Conservation (phyloP, 2,329 filamentous ascomycete species). For the Xylariomycetidae sp. region DNA sequence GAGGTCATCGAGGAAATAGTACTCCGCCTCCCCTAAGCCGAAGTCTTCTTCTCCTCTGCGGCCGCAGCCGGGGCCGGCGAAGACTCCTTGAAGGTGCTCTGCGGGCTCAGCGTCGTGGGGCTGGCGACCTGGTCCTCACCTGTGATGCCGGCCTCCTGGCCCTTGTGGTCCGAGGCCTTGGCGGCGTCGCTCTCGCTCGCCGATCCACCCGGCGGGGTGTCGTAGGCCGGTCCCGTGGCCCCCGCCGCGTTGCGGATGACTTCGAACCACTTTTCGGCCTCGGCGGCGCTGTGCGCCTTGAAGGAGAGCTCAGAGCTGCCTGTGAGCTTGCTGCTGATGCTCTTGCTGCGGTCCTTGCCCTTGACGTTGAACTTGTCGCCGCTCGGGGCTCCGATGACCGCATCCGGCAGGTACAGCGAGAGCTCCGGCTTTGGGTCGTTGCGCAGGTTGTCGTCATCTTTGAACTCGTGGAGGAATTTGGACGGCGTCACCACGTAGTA, state of each 20-base stretch:
- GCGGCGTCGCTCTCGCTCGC: slow-evolving; percentile 20
- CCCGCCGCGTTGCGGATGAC: slow-evolving; percentile 62
- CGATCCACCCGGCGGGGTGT: slow-evolving; percentile 24
- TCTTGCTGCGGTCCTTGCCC: slow-evolving; percentile 85
- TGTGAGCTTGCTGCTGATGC: slow-evolving; percentile 74
- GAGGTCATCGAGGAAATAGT: background rate
- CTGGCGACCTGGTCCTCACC: slow-evolving; percentile 26
- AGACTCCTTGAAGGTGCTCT: slow-evolving; percentile 13
- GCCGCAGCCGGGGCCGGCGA: too few relatives aligned
- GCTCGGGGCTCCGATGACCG: slow-evolving; percentile 64
- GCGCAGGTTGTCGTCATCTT: slow-evolving; percentile 72
- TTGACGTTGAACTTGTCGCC: slow-evolving; percentile 91
- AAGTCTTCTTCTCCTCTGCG: slow-evolving; percentile 21
- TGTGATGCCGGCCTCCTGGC: slow-evolving; percentile 45
- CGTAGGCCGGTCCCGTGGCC: slow-evolving; percentile 35
- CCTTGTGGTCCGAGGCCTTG: slow-evolving; percentile 30
- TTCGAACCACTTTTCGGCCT: slow-evolving; percentile 82
- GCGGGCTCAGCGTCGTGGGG: slow-evolving; percentile 26
- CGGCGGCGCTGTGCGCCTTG: slow-evolving; percentile 76
- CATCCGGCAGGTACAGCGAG: slow-evolving; percentile 89
- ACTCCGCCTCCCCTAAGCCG: slow-evolving; percentile 5
- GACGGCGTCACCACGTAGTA: slow-evolving; percentile 90
- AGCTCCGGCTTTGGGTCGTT: slow-evolving; percentile 78
- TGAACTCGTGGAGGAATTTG: slow-evolving; percentile 93
- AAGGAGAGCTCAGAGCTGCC: slow-evolving; percentile 78